A percentile compares a stretch with the other conserved stretches of the same genome.
These are phyloP conservation scores for Kalaharituber pfeilii DNA, from an alignment of 2,329 filamentous ascomycete species.

Conservation along the genomic window DNA sequence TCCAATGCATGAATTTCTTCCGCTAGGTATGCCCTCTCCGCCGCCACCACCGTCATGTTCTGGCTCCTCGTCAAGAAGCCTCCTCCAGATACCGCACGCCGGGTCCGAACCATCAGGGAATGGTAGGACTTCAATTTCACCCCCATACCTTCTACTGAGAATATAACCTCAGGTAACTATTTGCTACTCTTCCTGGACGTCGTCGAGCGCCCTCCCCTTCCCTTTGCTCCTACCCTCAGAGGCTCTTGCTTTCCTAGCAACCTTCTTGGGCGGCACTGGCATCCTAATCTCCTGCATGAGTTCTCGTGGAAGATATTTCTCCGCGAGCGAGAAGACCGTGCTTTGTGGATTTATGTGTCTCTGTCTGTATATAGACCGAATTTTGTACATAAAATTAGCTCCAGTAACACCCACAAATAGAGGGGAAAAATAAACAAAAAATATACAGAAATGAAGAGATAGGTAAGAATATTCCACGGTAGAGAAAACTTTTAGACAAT, in stretches of 20 bases:
- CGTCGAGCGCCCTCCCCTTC: background rate
- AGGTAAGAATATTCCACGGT: no score
- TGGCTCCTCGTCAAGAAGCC: conserved; percentile 90
- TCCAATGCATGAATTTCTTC: no score
- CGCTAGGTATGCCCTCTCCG: conserved; percentile 72
- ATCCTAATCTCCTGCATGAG: conserved; percentile 67
- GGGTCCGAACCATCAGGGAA: conserved; percentile 58
- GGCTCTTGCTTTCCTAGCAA: background rate
- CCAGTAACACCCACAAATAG: conserved; percentile 7
- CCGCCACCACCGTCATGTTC: conserved; percentile 85
- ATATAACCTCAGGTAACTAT: background rate
- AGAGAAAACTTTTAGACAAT: no score
- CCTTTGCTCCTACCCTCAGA: background rate
- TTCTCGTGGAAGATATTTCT: conserved; percentile 64
- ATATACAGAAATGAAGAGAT: conserved; percentile 17
- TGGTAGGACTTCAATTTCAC: conserved; percentile 36
- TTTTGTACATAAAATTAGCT: conserved; percentile 3
- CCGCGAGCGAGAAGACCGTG: conserved; percentile 73
- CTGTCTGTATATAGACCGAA: conserved; percentile 40
- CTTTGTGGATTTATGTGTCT: conserved; percentile 52
- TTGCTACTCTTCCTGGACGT: background rate
- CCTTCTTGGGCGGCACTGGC: conserved; percentile 27
- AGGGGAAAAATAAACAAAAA: conserved; percentile 7
- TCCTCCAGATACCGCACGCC: conserved; percentile 50
- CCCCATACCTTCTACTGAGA: background rate